Percentiles rank a stretch among this genome's conserved stretches.
Conservation (phyloP, 176 grass and related monocot species). For the sorghum (Sorghum bicolor) region DNA sequence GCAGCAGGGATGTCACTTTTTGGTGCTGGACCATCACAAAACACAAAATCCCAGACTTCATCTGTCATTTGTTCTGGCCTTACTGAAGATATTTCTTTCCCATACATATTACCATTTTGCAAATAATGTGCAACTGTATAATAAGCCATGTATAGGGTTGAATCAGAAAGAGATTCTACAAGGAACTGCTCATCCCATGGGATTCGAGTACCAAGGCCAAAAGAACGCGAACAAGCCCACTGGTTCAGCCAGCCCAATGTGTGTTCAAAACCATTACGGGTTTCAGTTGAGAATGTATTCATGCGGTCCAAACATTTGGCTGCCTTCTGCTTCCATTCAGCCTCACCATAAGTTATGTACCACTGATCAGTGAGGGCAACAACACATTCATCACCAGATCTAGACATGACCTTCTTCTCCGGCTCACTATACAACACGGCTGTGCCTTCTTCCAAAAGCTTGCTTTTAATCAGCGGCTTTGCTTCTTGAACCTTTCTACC, state of each 20-base stretch:
- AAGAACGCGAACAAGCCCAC: constrained; percentile 80
- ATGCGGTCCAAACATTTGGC: constrained; percentile 55
- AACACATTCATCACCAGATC: constrained; percentile 84
- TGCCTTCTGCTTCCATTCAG: constrained; percentile 68
- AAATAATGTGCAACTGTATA: constrained; percentile 68
- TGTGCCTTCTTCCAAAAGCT: constrained; percentile 50
- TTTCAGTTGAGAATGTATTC: constrained; percentile 65
- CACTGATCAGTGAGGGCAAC: constrained; percentile 83
- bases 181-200: constrained; percentile 83
- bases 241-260: constrained; percentile 80
- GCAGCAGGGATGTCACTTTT: not conserved
- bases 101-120: constrained; percentile 43
- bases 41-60: not conserved
- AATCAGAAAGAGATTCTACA: constrained; percentile 85
- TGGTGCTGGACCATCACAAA: not conserved
- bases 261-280: constrained; percentile 68
- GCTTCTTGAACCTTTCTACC: constrained; percentile 77
- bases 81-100: not conserved
- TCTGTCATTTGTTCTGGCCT: not conserved
- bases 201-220: constrained; percentile 77
- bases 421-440: constrained; percentile 71
- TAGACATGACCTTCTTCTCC: constrained; percentile 78
- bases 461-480: constrained; percentile 63
- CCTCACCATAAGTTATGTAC: constrained; percentile 83
- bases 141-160: constrained; percentile 80